Percentiles rank a stretch among this genome's conserved stretches.
Evolutionary conservation across 1,284 basidiomycete genomes (phyloP).

Genomic region (Microbotryum lychnidis-dioicae): DNA sequence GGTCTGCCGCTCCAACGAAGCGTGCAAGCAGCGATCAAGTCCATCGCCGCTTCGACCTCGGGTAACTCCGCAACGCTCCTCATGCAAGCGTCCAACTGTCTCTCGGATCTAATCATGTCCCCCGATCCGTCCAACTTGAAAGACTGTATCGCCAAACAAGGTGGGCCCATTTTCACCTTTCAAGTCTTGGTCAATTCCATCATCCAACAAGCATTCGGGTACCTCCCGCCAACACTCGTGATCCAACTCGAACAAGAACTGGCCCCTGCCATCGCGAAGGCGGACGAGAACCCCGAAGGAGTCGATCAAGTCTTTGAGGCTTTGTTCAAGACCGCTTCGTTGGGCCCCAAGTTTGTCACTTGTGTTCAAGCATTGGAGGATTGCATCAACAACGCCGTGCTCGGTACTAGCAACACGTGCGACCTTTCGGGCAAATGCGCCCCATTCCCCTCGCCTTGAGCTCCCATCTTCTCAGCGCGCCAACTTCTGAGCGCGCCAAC

Average conservation of each 20-base stretch:
- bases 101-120: conserved; percentile 14
- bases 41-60: conserved; percentile 13
- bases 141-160: not conserved
- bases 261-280: conserved; percentile 7
- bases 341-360: conserved; percentile 10
- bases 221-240: conserved; percentile 19
- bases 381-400: conserved; percentile 10
- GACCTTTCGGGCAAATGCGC: conserved; percentile 5
- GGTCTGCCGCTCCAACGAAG: conserved; percentile 7
- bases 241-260: conserved; percentile 13
- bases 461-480: no score
- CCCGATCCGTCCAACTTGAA: not conserved
- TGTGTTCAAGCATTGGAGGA: conserved; percentile 17
- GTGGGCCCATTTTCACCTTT: conserved; percentile 10
- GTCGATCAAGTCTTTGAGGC: conserved; percentile 1
- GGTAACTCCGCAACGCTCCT: conserved; percentile 15
- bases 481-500: no score
- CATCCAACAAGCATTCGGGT: conserved; percentile 22
- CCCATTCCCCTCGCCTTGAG: no score
- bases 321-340: conserved; percentile 7
- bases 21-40: conserved; percentile 11
- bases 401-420: not conserved
- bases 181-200: conserved; percentile 12
- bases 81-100: conserved; percentile 14
- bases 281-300: not conserved